A percentile compares a stretch with the other conserved stretches of the same genome.
Evolutionary conservation across 805 yeast species (phyloP).

Genomic region (Vanderwaltozyma verrucispora): DNA sequence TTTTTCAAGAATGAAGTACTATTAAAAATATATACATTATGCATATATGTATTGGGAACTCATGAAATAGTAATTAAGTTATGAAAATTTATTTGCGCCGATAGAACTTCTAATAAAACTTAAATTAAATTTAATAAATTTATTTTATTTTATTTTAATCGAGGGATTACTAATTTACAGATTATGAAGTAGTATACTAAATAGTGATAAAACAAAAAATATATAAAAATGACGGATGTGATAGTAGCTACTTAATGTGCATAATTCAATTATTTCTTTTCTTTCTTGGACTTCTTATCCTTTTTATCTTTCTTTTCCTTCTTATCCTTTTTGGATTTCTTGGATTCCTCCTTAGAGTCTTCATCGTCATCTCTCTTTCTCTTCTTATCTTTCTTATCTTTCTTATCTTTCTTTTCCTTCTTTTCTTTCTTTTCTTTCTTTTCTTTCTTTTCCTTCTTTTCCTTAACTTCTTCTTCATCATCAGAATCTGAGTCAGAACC

Average conservation of each 20-base stretch:
- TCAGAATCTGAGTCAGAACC: slow-evolving; percentile 33
- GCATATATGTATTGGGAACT: no score
- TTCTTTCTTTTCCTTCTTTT: slow-evolving; percentile 28
- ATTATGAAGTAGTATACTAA: slow-evolving; percentile 1
- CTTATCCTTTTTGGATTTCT: no score
- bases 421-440: slow-evolving; percentile 29
- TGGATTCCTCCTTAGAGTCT: background rate
- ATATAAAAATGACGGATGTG: background rate
- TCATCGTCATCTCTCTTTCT: slow-evolving; percentile 16
- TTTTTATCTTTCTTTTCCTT: slow-evolving; percentile 25
- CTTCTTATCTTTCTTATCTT: slow-evolving; percentile 26
- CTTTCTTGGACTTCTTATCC: slow-evolving; percentile 28
- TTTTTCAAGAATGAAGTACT: no score
- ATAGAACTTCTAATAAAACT: no score
- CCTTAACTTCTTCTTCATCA: slow-evolving; percentile 28
- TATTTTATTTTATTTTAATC: background rate
- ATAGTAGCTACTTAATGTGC: background rate
- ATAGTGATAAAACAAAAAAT: background rate
- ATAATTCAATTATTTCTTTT: slow-evolving; percentile 18
- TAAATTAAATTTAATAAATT: background rate
- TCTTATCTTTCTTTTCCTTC: slow-evolving; percentile 26
- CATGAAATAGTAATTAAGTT: no score
- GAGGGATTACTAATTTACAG: slow-evolving; percentile 8
- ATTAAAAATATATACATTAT: no score
- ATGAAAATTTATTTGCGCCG: no score